A percentile compares a stretch with the other conserved stretches of the same genome.
Evolutionary conservation across 1,284 basidiomycete genomes (phyloP).

Genomic region (Ganoderma resinaceum): DNA sequence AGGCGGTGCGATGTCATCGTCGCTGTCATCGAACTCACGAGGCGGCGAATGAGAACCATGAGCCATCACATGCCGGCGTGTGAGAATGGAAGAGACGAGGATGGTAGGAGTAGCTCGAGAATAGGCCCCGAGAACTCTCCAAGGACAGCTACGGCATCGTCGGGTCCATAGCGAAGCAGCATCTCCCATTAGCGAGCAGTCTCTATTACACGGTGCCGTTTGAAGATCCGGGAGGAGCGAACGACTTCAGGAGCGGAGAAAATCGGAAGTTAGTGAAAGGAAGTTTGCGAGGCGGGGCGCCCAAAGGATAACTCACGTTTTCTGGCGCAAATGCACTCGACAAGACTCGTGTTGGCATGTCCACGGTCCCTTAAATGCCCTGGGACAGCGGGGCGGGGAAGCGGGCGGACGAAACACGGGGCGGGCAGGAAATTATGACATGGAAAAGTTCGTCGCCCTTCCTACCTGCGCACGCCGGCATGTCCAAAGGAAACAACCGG

Average conservation of each 20-base stretch:
- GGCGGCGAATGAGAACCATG: conserved; percentile 16
- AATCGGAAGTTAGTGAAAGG: not conserved
- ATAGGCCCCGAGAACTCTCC: not conserved
- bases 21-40: conserved; percentile 23
- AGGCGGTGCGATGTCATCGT: conserved; percentile 18
- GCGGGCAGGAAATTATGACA: conserved; percentile 10
- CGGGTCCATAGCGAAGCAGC: conserved; percentile 1
- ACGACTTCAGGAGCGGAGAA: not conserved
- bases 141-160: not conserved
- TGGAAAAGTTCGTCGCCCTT: conserved; percentile 23
- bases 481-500: conserved; percentile 19
- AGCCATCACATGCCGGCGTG: conserved; percentile 24
- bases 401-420: conserved; percentile 20
- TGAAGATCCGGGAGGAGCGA: not conserved
- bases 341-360: not conserved
- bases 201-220: not conserved
- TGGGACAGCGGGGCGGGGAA: conserved; percentile 17
- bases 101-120: conserved; percentile 13
- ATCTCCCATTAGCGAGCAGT: not conserved
- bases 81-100: conserved; percentile 21
- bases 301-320: conserved; percentile 1
- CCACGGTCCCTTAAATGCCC: not conserved
- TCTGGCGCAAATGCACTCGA: not conserved
- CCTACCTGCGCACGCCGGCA: conserved; percentile 29
- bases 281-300: conserved; percentile 3